Conservation (phyloP, 2,329 filamentous ascomycete species). For the Graphiopsis chlorocephala region DNA sequence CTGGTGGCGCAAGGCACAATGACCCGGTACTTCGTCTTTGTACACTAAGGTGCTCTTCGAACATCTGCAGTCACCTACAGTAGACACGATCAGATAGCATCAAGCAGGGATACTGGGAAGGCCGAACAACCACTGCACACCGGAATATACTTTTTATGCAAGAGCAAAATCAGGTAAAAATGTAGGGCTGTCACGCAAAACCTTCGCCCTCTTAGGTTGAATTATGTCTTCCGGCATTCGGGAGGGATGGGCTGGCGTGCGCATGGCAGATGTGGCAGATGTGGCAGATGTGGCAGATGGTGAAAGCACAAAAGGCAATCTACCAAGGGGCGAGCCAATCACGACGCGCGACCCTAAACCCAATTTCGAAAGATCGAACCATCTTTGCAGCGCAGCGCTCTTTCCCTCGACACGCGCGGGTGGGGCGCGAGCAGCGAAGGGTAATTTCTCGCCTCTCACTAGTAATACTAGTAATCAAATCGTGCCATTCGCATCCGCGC, state of each 20-base stretch:
- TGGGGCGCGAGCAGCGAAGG: not conserved
- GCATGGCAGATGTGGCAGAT: not conserved
- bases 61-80: too few species aligned
- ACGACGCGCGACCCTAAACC: not conserved
- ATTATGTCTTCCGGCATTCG: not conserved
- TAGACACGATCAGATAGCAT: not conserved
- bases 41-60: not conserved
- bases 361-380: not conserved
- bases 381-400: not conserved
- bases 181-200: not conserved
- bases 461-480: not conserved
- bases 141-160: not conserved
- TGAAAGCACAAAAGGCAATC: not conserved
- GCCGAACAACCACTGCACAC: not conserved
- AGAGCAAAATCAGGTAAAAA: not conserved
- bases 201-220: not conserved
- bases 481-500: constrained; percentile 1
- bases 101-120: not conserved
- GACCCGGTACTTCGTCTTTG: not conserved
- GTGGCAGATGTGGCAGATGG: not conserved
- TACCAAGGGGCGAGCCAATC: constrained; percentile 5
- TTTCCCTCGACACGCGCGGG: not conserved
- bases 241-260: not conserved
- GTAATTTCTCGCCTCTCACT: not conserved
- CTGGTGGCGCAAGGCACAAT: not conserved